Conservation (phyloP, 768 basidiomycete genomes). For the Suillus bovinus region DNA sequence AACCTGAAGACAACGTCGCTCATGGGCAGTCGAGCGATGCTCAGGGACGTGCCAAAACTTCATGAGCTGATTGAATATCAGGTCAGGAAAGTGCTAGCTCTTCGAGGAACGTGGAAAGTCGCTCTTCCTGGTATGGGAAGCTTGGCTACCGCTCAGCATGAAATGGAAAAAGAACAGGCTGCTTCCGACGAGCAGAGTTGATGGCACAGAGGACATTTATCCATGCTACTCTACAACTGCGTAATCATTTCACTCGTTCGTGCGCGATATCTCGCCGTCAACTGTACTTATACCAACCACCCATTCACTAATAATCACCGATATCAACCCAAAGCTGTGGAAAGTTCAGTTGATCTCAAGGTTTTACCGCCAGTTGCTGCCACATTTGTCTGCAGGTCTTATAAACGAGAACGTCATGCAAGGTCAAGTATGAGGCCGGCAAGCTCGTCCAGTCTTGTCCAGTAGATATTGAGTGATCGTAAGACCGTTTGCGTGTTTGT, state of each 20-base stretch:
- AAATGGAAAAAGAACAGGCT: constrained; percentile 32
- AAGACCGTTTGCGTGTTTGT: neutral
- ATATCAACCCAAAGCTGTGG: neutral
- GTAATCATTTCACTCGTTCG: neutral
- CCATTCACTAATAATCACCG: neutral
- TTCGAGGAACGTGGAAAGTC: constrained; percentile 65
- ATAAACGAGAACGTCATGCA: constrained; percentile 22
- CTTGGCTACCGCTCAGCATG: constrained; percentile 23
- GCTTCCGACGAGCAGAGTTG: neutral
- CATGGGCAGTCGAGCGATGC: constrained; percentile 95
- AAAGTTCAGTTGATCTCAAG: neutral
- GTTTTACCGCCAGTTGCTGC: neutral
- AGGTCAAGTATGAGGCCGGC: neutral
- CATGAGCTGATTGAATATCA: constrained; percentile 93
- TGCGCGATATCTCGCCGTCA: neutral
- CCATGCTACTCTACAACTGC: neutral
- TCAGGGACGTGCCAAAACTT: constrained; percentile 95
- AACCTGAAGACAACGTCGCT: constrained; percentile 87
- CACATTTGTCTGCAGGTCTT: constrained; percentile 14
- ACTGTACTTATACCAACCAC: constrained; percentile 5
- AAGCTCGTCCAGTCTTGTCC: neutral
- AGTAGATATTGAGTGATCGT: neutral
- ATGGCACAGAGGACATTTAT: neutral
- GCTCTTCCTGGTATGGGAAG: constrained; percentile 63
- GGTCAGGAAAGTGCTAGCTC: constrained; percentile 63